These are phyloP conservation scores for Tardiomyces digboiensis DNA, from an alignment of 1,139 yeast species.

Conservation along the genomic window DNA sequence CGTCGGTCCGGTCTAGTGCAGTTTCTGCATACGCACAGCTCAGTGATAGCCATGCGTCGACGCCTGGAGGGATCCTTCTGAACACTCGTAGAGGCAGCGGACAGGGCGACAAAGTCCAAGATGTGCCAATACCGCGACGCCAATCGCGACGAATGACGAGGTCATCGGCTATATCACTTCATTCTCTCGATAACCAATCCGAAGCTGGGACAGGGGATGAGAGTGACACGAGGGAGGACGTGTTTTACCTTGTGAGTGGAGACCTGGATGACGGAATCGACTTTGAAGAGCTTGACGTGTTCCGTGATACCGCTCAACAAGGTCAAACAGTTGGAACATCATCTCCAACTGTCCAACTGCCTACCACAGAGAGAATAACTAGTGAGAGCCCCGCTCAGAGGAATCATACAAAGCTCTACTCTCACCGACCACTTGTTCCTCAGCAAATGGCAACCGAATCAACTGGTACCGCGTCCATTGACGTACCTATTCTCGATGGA, in stretches of 20 bases:
- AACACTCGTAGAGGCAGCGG: neutral
- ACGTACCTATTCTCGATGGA: neutral
- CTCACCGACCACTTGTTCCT: neutral
- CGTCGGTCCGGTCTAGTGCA: neutral
- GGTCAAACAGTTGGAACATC: slow-evolving; percentile 7
- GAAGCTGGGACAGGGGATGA: neutral
- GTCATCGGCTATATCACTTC: neutral
- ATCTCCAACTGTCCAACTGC: neutral
- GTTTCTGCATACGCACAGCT: neutral
- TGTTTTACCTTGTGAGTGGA: slow-evolving; percentile 87
- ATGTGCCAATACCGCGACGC: too few species aligned
- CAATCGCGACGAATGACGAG: slow-evolving; percentile 6
- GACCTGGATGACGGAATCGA: slow-evolving; percentile 34
- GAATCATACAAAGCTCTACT: neutral
- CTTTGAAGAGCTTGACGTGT: slow-evolving; percentile 29
- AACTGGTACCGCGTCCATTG: neutral
- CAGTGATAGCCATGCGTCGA: neutral
- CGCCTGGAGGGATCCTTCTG: neutral
- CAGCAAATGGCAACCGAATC: neutral
- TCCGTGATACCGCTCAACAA: slow-evolving; percentile 23
- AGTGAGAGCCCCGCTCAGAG: neutral
- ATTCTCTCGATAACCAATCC: neutral
- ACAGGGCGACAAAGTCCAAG: too few species aligned
- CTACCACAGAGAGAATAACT: neutral
- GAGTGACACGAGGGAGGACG: slow-evolving; percentile 77